Evolutionary conservation across 78 protist genomes (phyloP).

Genomic region (Pigoraptor vietnamica): DNA sequence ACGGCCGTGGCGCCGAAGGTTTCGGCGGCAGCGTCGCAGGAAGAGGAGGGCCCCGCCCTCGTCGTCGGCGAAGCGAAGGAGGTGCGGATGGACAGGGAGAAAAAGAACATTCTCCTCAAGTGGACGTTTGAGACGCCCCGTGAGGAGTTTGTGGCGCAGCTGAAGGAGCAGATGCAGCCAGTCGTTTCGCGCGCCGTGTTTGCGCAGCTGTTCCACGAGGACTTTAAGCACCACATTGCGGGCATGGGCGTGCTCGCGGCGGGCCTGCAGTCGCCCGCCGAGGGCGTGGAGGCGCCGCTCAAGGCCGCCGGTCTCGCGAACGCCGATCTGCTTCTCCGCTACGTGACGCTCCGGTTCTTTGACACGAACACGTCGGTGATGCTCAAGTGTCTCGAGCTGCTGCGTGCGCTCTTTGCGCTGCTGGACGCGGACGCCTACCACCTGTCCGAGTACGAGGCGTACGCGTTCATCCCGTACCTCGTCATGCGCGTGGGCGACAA

Average conservation of each 20-base stretch:
- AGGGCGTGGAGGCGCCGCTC: background rate
- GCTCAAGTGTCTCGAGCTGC: background rate
- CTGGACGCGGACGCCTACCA: background rate
- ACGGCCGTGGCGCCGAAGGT: background rate
- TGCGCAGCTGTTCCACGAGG: background rate
- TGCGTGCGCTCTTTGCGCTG: background rate
- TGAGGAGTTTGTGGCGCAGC: background rate
- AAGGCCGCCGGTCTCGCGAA: background rate
- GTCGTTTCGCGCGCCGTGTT: background rate
- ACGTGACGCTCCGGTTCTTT: background rate
- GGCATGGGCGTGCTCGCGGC: background rate
- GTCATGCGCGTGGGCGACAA: background rate
- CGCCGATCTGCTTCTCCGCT: background rate
- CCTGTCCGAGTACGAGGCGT: constrained; percentile 3
- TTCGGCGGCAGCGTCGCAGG: background rate
- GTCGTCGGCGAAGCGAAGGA: background rate
- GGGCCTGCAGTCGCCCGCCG: background rate
- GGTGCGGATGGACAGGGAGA: background rate
- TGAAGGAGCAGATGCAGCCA: background rate
- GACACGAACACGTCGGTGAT: background rate
- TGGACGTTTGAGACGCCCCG: background rate
- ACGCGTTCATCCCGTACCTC: background rate
- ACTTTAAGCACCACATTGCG: background rate
- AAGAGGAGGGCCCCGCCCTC: background rate
- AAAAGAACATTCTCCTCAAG: background rate